A percentile compares a stretch with the other conserved stretches of the same genome.
Conservation (phyloP, 164 flowering plant species). For the Protea cynaroides region DNA sequence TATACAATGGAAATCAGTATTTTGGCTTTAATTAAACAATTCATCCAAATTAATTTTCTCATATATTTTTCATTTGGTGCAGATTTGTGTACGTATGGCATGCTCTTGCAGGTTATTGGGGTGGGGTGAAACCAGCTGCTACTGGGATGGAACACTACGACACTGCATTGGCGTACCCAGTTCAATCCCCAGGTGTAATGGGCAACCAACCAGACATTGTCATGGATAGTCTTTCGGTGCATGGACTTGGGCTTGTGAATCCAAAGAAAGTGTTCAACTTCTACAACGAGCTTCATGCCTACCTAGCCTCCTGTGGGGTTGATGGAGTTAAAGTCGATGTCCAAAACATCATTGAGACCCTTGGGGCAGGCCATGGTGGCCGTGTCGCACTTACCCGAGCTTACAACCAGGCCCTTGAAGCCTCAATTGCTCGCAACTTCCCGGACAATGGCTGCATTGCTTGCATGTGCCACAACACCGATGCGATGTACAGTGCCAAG, state of each 20-base stretch:
- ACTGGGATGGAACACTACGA: slow-evolving; percentile 88
- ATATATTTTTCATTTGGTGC: slow-evolving; percentile 3
- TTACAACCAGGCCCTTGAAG: slow-evolving; percentile 87
- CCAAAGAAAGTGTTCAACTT: slow-evolving; percentile 86
- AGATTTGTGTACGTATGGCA: slow-evolving; percentile 95
- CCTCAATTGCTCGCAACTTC: slow-evolving; percentile 75
- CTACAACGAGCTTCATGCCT: slow-evolving; percentile 88
- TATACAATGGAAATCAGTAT: too few species aligned
- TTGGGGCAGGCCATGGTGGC: slow-evolving; percentile 92
- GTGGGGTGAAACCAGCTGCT: slow-evolving; percentile 90
- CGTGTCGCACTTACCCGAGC: slow-evolving; percentile 81
- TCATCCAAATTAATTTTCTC: background rate
- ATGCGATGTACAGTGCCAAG: slow-evolving; percentile 77
- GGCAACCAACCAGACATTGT: slow-evolving; percentile 94
- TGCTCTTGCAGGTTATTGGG: slow-evolving; percentile 98
- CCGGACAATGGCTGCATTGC: slow-evolving; percentile 88
- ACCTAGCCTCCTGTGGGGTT: slow-evolving; percentile 85
- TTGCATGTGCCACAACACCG: slow-evolving; percentile 93
- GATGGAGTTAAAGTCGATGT: slow-evolving; percentile 97
- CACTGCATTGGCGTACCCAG: slow-evolving; percentile 69
- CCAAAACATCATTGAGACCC: slow-evolving; percentile 87
- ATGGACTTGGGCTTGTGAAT: slow-evolving; percentile 85
- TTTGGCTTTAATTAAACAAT: too few species aligned
- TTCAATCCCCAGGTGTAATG: slow-evolving; percentile 73
- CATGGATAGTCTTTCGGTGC: slow-evolving; percentile 78